Evolutionary conservation across 192 early-diverging fungal species (phyloP).

Genomic region (Coemansia sp.): DNA sequence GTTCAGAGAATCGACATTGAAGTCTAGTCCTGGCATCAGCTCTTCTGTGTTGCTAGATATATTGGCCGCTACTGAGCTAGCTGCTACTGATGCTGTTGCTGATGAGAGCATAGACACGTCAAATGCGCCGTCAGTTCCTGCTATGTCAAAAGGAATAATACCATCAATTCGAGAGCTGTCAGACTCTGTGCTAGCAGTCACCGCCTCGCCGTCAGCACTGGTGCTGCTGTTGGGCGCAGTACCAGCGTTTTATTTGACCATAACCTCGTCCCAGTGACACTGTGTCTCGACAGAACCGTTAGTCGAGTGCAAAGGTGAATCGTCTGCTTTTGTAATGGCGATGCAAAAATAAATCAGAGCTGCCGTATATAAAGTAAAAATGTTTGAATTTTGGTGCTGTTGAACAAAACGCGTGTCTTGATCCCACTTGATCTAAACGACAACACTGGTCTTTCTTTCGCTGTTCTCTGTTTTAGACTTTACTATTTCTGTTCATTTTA

Average conservation of each 20-base stretch:
- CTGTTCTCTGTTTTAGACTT: neutral
- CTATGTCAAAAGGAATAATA: neutral
- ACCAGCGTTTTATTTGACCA: conserved; percentile 3
- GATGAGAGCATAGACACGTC: neutral
- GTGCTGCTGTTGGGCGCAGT: neutral
- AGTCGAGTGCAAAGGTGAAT: neutral
- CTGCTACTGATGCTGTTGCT: neutral
- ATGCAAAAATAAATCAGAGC: neutral
- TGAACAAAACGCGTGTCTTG: neutral
- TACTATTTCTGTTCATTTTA: neutral
- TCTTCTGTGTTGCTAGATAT: neutral
- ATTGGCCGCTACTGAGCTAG: neutral
- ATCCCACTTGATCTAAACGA: neutral
- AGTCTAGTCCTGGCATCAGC: conserved; percentile 20
- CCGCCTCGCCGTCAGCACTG: neutral
- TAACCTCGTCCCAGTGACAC: neutral
- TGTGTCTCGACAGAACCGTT: neutral
- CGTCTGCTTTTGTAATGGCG: neutral
- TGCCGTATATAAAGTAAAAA: neutral
- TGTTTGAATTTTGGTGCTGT: neutral
- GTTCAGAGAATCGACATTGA: conserved; percentile 49
- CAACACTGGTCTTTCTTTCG: neutral
- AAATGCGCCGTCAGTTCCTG: neutral
- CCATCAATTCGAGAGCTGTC: neutral
- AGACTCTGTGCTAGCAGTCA: neutral